phyloP scores from a whole-genome alignment of 768 basidiomycete genomes.

The Imleria badia region DNA sequence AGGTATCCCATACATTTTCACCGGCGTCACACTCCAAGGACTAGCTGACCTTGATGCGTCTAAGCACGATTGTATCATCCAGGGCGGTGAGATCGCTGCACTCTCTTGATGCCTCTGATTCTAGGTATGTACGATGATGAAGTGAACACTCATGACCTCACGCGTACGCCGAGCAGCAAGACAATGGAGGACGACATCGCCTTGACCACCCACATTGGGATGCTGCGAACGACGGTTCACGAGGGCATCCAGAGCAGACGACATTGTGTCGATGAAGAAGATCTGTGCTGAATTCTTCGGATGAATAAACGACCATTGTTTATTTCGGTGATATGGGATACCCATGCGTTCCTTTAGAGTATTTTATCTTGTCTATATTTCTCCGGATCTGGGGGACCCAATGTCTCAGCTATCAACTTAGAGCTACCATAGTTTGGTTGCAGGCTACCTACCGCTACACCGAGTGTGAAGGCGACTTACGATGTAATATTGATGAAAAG shows the following conservation, averaged over 20 bases:
- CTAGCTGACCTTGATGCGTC: background rate
- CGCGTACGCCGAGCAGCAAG: background rate
- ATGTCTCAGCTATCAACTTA: no score
- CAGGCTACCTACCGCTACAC: no score
- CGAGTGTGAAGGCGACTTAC: no score
- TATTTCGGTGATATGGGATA: background rate
- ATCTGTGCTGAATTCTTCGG: background rate
- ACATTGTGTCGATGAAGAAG: background rate
- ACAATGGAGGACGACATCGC: background rate
- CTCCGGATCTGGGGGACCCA: no score
- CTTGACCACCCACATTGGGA: slow-evolving; percentile 13
- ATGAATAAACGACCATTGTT: no score
- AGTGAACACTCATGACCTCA: background rate
- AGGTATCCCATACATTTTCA: slow-evolving; percentile 2
- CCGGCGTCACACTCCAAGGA: background rate
- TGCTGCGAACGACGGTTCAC: background rate
- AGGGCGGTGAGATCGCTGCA: slow-evolving; percentile 15
- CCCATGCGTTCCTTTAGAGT: background rate
- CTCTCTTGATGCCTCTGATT: background rate
- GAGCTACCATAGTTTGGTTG: no score
- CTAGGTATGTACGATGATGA: slow-evolving; percentile 1
- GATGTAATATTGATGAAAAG: no score
- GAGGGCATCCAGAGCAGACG: background rate
- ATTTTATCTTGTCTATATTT: background rate
- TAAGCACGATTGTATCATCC: slow-evolving; percentile 10